phyloP scores from a whole-genome alignment of 2,329 filamentous ascomycete genomes.

The Dactylellina leptospora region DNA sequence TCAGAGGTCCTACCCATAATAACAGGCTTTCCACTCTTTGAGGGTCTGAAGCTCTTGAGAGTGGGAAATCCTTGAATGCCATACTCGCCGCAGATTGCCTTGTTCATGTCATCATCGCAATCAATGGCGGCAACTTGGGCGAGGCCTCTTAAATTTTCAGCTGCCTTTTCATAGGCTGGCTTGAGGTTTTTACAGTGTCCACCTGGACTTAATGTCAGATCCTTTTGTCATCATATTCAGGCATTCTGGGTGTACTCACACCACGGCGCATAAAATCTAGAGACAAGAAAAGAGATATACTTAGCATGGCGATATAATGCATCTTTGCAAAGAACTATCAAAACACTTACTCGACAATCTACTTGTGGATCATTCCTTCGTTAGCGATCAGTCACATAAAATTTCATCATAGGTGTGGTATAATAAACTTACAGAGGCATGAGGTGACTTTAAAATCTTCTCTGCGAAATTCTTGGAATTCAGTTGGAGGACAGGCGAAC shows the following conservation, averaged over 20 bases:
- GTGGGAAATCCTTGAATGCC: conserved; percentile 95
- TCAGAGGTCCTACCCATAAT: conserved; percentile 68
- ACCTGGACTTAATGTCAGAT: conserved; percentile 60
- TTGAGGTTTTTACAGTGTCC: conserved; percentile 97
- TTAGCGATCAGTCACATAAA: conserved; percentile 12
- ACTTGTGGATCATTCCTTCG: conserved; percentile 58
- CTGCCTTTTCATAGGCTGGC: conserved; percentile 93
- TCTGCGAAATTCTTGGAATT: conserved; percentile 80
- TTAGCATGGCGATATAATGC: too few relatives aligned
- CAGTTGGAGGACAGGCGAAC: conserved; percentile 85
- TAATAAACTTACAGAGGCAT: conserved; percentile 78
- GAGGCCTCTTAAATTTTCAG: conserved; percentile 85
- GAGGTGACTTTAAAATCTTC: conserved; percentile 85
- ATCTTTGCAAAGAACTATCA: too few relatives aligned
- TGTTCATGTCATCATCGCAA: conserved; percentile 94
- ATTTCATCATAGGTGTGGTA: too few relatives aligned
- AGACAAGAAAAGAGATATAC: not conserved
- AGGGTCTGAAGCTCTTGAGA: conserved; percentile 87
- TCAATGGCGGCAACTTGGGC: conserved; percentile 94
- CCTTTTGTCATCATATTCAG: too few relatives aligned
- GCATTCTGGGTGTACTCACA: conserved; percentile 55
- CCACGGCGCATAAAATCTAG: conserved; percentile 57
- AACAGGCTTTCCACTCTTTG: conserved; percentile 75
- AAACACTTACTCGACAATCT: conserved; percentile 67
- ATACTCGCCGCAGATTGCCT: conserved; percentile 82